Percentiles rank a stretch among this genome's conserved stretches.
phyloP scores from a whole-genome alignment of 2,329 filamentous ascomycete genomes.

The Graphilbum fragrans region DNA sequence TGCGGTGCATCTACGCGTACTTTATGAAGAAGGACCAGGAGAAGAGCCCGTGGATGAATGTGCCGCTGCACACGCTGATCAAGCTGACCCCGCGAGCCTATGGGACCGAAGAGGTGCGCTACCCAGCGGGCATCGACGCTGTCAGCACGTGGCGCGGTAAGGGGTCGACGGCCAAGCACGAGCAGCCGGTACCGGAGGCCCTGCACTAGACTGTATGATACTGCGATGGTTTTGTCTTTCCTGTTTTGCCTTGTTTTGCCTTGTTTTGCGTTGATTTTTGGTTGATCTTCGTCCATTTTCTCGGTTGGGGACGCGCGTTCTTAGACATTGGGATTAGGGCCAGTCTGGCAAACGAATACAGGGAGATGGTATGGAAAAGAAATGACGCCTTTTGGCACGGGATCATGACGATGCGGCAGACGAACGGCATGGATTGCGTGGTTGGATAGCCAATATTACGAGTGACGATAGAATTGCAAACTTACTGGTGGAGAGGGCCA shows the following conservation, averaged over 20 bases:
- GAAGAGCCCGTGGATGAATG: slow-evolving; percentile 95
- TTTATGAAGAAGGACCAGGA: slow-evolving; percentile 96
- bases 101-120: slow-evolving; percentile 78
- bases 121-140: slow-evolving; percentile 83
- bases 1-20: slow-evolving; percentile 96
- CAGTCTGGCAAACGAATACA: no score
- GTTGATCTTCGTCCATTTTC: no score
- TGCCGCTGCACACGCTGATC: slow-evolving; percentile 90
- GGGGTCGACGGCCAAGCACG: slow-evolving; percentile 82
- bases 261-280: background rate
- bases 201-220: slow-evolving; percentile 7
- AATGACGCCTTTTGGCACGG: no score
- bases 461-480: no score
- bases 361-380: background rate
- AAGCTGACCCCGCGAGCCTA: slow-evolving; percentile 93
- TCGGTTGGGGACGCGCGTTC: no score
- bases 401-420: no score
- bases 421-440: no score
- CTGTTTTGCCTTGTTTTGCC: background rate
- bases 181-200: slow-evolving; percentile 37
- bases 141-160: slow-evolving; percentile 95
- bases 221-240: background rate
- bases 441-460: no score
- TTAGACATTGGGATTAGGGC: no score
- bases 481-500: no score